These are phyloP conservation scores for Tremellales sp. DNA, from an alignment of 1,284 basidiomycete species.

Conservation along the genomic window DNA sequence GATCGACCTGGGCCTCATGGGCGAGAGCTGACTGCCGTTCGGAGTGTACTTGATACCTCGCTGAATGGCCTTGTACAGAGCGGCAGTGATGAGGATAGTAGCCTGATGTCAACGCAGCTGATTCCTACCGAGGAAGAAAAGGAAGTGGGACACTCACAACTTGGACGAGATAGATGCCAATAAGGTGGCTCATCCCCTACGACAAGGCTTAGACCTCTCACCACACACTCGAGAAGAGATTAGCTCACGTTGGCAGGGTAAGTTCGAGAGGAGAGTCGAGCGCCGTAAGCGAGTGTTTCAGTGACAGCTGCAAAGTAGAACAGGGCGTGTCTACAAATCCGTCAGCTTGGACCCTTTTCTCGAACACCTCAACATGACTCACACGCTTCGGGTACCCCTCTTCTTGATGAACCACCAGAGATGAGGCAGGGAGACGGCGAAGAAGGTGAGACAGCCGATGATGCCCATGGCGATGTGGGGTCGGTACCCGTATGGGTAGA, in stretches of 20 bases:
- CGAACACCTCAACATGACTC: constrained; percentile 9
- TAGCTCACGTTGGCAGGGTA: constrained; percentile 20
- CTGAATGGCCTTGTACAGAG: constrained; percentile 29
- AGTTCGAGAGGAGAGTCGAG: constrained; percentile 21
- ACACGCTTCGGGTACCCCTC: constrained; percentile 26
- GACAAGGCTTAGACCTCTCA: background rate
- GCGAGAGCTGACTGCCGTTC: constrained; percentile 16
- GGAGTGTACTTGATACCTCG: constrained; percentile 29
- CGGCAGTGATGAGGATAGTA: constrained; percentile 27
- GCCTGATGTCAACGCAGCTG: constrained; percentile 8
- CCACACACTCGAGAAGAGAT: background rate
- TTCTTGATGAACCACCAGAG: constrained; percentile 24
- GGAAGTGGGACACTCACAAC: constrained; percentile 10
- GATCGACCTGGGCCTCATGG: constrained; percentile 30
- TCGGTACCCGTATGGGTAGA: constrained; percentile 30
- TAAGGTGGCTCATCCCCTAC: constrained; percentile 23
- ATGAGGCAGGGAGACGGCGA: constrained; percentile 15
- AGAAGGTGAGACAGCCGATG: constrained; percentile 24
- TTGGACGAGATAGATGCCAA: constrained; percentile 26
- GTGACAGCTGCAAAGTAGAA: constrained; percentile 22
- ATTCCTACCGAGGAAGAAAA: background rate
- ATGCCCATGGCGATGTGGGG: constrained; percentile 29
- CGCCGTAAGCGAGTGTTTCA: constrained; percentile 27
- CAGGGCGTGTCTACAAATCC: constrained; percentile 15
- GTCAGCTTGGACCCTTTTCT: background rate